Conservation (phyloP, 768 basidiomycete genomes). For the Crassisporium funariophilum region DNA sequence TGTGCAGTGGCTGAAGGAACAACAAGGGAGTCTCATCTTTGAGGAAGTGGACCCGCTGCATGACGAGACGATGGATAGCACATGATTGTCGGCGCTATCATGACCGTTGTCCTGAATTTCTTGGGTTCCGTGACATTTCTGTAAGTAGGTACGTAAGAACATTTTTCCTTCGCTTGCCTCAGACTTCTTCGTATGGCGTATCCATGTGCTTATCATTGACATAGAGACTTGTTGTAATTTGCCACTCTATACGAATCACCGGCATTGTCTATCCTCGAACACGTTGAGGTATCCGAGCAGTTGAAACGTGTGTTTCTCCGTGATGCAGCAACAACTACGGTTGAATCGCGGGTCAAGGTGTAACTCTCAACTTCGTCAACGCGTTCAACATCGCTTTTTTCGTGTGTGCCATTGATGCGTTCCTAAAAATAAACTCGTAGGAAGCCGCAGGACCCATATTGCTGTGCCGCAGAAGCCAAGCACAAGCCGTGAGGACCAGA, state of each 20-base stretch:
- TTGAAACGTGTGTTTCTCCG: slow-evolving; percentile 16
- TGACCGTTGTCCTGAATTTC: too few relatives aligned
- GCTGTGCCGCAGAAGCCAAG: slow-evolving; percentile 12
- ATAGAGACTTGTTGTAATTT: slow-evolving; percentile 16
- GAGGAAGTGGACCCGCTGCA: slow-evolving; percentile 57
- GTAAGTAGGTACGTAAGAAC: slow-evolving; percentile 3
- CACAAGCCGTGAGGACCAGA: slow-evolving; percentile 3
- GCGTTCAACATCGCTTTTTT: slow-evolving; percentile 9
- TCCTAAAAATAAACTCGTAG: slow-evolving; percentile 14
- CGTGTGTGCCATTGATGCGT: slow-evolving; percentile 19
- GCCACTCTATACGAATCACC: slow-evolving; percentile 7
- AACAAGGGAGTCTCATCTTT: slow-evolving; percentile 73
- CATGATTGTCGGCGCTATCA: too few relatives aligned
- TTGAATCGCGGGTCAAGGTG: slow-evolving; percentile 24
- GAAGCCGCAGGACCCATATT: too few relatives aligned
- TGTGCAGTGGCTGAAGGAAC: slow-evolving; percentile 89
- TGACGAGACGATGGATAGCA: slow-evolving; percentile 33
- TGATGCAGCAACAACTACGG: slow-evolving; percentile 20
- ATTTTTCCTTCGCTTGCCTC: slow-evolving; percentile 2
- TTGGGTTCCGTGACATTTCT: neutral
- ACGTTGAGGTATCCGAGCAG: too few relatives aligned
- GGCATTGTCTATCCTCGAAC: too few relatives aligned
- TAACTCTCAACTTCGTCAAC: slow-evolving; percentile 13
- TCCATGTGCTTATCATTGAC: slow-evolving; percentile 9
- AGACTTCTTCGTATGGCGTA: slow-evolving; percentile 2